Percentiles rank a stretch among this genome's conserved stretches.
Conservation (phyloP, 768 basidiomycete species). For the Phanerodontia chrysosporium region DNA sequence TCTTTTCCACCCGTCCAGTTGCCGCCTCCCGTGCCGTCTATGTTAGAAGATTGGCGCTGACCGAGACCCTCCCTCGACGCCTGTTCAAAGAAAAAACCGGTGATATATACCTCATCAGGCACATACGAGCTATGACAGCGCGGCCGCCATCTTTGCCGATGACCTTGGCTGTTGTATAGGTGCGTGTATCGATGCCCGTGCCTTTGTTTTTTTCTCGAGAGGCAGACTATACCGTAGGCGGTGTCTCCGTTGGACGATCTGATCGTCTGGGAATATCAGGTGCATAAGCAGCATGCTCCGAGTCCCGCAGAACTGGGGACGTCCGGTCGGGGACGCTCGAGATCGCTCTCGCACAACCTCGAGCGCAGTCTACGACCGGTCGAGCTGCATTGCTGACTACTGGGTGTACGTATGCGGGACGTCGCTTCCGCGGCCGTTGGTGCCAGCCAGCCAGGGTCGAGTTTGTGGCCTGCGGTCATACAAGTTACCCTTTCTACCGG, state of each 20-base stretch:
- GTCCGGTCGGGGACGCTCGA: conserved; percentile 6
- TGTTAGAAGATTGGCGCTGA: not conserved
- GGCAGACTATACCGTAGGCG: conserved; percentile 7
- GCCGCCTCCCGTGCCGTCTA: not conserved
- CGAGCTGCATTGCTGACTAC: not conserved
- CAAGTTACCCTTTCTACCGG: not conserved
- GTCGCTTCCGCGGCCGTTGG: not conserved
- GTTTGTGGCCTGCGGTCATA: not conserved
- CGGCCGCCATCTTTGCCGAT: not conserved
- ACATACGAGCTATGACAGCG: not conserved
- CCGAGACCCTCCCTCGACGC: not conserved
- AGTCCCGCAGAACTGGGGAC: not conserved
- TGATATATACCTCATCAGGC: not conserved
- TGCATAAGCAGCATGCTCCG: conserved; percentile 2
- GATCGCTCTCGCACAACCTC: not conserved
- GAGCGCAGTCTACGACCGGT: not conserved
- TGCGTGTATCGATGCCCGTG: not conserved
- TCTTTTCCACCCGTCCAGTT: not conserved
- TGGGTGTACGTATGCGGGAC: not conserved
- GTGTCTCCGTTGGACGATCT: conserved; percentile 2
- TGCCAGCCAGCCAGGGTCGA: not conserved
- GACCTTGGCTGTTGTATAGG: not conserved
- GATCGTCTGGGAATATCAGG: conserved; percentile 5
- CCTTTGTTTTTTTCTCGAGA: not conserved
- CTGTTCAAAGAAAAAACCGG: not conserved